Evolutionary conservation across 2,329 filamentous ascomycete genomes (phyloP).

Genomic region (Colletotrichum godetiae): DNA sequence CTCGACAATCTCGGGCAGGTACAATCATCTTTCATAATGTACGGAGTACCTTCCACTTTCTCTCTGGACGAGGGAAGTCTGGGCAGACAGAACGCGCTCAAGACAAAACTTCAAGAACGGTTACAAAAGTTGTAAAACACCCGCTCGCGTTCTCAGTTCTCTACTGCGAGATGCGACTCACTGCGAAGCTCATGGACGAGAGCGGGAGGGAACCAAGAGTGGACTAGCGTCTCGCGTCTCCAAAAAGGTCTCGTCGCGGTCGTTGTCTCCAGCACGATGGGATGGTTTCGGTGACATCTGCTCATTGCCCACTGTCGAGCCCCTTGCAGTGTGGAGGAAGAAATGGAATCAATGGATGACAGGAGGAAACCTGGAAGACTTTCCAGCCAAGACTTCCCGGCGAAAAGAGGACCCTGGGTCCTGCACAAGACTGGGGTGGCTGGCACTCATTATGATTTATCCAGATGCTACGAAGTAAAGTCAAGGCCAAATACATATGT

Average conservation of each 20-base stretch:
- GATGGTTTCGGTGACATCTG: conserved; percentile 24
- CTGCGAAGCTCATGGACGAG: not conserved
- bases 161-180: not conserved
- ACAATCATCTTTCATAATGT: not conserved
- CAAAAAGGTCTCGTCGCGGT: not conserved
- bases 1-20: not conserved
- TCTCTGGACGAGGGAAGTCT: not conserved
- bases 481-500: not conserved
- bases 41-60: not conserved
- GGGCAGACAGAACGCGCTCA: not conserved
- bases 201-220: not conserved
- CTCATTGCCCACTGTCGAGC: conserved; percentile 24
- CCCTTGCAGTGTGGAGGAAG: conserved; percentile 23
- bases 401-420: not conserved
- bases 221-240: not conserved
- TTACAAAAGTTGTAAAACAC: not conserved
- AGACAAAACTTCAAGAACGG: not conserved
- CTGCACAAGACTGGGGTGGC: not conserved
- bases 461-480: not conserved
- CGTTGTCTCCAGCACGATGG: conserved; percentile 6
- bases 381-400: not conserved
- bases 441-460: not conserved
- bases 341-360: conserved; percentile 1
- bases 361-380: not conserved
- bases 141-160: not conserved